Evolutionary conservation across 192 early-diverging fungal species (phyloP).

Genomic region (Coemansia sp.): DNA sequence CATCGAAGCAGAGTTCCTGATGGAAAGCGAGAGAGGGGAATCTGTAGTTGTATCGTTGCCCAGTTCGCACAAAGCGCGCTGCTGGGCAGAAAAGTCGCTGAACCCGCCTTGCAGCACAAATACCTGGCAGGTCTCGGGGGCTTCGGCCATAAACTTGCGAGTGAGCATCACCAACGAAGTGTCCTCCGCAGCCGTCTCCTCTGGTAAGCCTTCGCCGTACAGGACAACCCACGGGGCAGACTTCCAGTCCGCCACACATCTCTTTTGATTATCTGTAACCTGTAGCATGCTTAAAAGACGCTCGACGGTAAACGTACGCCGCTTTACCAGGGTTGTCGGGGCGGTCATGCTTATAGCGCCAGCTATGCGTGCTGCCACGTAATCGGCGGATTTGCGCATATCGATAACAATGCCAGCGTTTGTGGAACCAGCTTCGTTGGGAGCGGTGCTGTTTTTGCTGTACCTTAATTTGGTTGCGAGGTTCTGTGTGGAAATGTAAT

Average conservation of each 20-base stretch:
- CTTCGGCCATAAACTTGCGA: slow-evolving; percentile 63
- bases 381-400: slow-evolving; percentile 65
- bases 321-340: slow-evolving; percentile 72
- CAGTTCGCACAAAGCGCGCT: slow-evolving; percentile 22
- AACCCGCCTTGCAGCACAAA: slow-evolving; percentile 44
- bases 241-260: slow-evolving; percentile 57
- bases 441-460: background rate
- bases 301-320: slow-evolving; percentile 64
- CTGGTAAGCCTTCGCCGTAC: slow-evolving; percentile 61
- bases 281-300: slow-evolving; percentile 60
- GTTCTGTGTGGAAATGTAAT: slow-evolving; percentile 16
- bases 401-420: slow-evolving; percentile 60
- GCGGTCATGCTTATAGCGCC: slow-evolving; percentile 67
- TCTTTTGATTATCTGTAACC: slow-evolving; percentile 55
- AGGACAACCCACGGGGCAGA: slow-evolving; percentile 62
- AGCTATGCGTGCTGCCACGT: slow-evolving; percentile 55
- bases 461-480: slow-evolving; percentile 8
- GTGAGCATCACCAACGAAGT: slow-evolving; percentile 57
- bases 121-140: slow-evolving; percentile 22
- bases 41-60: background rate
- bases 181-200: slow-evolving; percentile 53
- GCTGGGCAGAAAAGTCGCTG: slow-evolving; percentile 23
- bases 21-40: background rate
- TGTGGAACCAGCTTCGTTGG: too few species aligned
- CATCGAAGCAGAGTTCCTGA: background rate